Conservation (phyloP, 352 stramenopile genomes). For the Globisporangium paddicum region DNA sequence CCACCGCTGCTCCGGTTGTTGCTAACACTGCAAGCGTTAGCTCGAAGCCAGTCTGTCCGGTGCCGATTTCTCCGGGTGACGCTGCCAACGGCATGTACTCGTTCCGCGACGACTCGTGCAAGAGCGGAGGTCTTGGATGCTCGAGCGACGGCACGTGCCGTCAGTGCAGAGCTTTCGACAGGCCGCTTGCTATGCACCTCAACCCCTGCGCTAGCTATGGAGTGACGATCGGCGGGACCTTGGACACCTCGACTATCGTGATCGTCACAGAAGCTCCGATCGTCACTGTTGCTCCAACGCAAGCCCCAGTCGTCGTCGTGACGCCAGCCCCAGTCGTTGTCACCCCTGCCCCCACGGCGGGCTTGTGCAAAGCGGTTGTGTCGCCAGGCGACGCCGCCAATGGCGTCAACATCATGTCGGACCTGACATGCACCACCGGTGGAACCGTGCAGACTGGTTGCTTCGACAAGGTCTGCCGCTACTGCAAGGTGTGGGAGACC, state of each 20-base stretch:
- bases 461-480: background rate
- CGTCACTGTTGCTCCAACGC: background rate
- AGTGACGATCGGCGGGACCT: background rate
- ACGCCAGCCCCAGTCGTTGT: background rate
- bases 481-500: background rate
- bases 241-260: background rate
- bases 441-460: background rate
- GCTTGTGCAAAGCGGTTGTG: slow-evolving; percentile 5
- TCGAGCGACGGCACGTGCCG: background rate
- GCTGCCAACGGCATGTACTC: background rate
- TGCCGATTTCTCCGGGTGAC: background rate
- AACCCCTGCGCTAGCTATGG: background rate
- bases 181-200: background rate
- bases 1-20: background rate
- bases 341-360: too few species aligned
- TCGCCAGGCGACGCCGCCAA: slow-evolving; percentile 15
- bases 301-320: too few species aligned
- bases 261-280: background rate
- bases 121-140: background rate
- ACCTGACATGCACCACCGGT: slow-evolving; percentile 9
- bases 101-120: background rate
- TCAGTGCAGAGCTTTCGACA: background rate
- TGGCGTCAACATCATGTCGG: slow-evolving; percentile 9
- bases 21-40: too few species aligned
- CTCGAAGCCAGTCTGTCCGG: background rate